phyloP scores from a whole-genome alignment of 2,329 filamentous ascomycete genomes.

The Ceratocystis ficicola region DNA sequence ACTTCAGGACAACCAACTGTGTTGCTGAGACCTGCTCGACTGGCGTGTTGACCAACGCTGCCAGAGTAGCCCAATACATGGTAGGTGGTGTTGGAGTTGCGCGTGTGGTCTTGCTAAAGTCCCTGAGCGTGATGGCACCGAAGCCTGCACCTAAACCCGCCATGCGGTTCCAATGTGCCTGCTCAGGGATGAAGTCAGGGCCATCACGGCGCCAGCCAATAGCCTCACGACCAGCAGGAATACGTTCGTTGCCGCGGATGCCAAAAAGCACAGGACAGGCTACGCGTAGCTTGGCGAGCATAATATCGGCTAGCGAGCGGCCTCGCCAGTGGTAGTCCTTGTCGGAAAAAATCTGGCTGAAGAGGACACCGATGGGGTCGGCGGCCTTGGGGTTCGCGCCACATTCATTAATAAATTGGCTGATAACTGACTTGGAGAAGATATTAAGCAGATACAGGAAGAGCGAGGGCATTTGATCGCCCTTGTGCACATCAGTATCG shows the following conservation, averaged over 20 bases:
- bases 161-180: constrained; percentile 72
- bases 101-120: constrained; percentile 59
- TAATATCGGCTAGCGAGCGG: constrained; percentile 61
- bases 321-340: constrained; percentile 55
- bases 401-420: constrained; percentile 57
- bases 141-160: constrained; percentile 73
- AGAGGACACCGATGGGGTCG: constrained; percentile 67
- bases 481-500: constrained; percentile 39
- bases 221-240: constrained; percentile 50
- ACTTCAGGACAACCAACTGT: constrained; percentile 56
- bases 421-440: constrained; percentile 60
- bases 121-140: constrained; percentile 67
- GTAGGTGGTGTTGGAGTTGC: constrained; percentile 64
- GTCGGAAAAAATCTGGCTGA: constrained; percentile 61
- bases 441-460: constrained; percentile 67
- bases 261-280: constrained; percentile 79
- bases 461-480: constrained; percentile 46
- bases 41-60: constrained; percentile 65
- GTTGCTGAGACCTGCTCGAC: constrained; percentile 55
- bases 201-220: constrained; percentile 61
- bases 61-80: constrained; percentile 72
- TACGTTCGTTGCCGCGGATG: constrained; percentile 62
- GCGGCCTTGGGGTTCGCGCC: constrained; percentile 52
- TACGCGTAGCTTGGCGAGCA: constrained; percentile 73
- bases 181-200: constrained; percentile 50